Conservation (phyloP, 2,329 filamentous ascomycete genomes). For the Sclerotinia spermophila region DNA sequence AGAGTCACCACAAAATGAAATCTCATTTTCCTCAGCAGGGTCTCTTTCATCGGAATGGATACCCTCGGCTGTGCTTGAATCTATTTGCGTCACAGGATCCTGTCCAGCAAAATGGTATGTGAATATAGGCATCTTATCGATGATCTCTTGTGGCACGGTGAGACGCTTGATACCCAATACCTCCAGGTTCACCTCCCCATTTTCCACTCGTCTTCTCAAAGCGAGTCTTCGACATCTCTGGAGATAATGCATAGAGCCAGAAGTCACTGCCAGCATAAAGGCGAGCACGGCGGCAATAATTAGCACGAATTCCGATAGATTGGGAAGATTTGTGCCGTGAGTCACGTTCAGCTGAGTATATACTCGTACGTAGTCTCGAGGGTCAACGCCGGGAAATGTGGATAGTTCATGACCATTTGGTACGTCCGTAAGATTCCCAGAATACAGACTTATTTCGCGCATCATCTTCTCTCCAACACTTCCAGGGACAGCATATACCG, state of each 20-base stretch:
- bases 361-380: constrained; percentile 57
- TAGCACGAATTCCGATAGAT: constrained; percentile 76
- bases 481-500: constrained; percentile 78
- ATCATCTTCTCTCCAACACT: constrained; percentile 65
- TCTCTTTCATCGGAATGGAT: background rate
- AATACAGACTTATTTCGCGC: constrained; percentile 69
- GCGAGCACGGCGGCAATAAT: constrained; percentile 70
- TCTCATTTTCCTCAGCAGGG: background rate
- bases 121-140: constrained; percentile 74
- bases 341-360: constrained; percentile 53
- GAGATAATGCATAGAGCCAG: constrained; percentile 69
- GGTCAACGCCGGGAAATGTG: constrained; percentile 51
- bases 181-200: constrained; percentile 82
- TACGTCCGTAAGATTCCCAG: constrained; percentile 64
- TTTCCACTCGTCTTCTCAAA: constrained; percentile 66
- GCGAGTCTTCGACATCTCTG: constrained; percentile 67
- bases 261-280: constrained; percentile 63
- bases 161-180: constrained; percentile 79
- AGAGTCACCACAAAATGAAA: background rate
- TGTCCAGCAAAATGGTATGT: constrained; percentile 58
- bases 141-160: constrained; percentile 66
- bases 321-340: constrained; percentile 53
- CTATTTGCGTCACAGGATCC: constrained; percentile 38
- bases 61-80: background rate
- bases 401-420: constrained; percentile 57